Conservation (phyloP, 2,329 filamentous ascomycete species). For the Clonostachys solani region DNA sequence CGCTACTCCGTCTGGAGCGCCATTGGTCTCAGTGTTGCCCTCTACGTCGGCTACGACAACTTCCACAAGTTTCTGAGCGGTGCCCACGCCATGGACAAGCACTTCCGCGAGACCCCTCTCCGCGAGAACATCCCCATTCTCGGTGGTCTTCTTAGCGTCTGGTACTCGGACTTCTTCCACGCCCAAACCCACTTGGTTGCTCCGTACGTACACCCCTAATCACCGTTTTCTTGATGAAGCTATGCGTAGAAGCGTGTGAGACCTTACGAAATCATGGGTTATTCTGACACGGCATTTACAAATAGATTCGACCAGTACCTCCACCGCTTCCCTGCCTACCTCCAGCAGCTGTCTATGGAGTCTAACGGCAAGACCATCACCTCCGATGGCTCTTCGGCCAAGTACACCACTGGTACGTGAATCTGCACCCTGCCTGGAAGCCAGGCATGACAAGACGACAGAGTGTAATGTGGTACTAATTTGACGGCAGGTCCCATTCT, state of each 20-base stretch:
- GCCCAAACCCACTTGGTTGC: slow-evolving; percentile 96
- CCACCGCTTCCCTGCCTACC: slow-evolving; percentile 97
- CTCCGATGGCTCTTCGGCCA: slow-evolving; percentile 81
- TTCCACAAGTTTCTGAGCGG: slow-evolving; percentile 94
- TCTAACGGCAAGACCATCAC: slow-evolving; percentile 98
- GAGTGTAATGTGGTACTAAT: not conserved
- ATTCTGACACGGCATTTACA: slow-evolving; percentile 4
- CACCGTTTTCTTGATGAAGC: not conserved
- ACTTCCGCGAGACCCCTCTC: slow-evolving; percentile 88
- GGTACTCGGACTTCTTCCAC: slow-evolving; percentile 99
- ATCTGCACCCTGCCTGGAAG: no score
- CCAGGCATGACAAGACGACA: not conserved
- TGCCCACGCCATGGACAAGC: slow-evolving; percentile 96
- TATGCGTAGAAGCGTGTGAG: not conserved
- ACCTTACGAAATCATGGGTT: not conserved
- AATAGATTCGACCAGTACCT: slow-evolving; percentile 94
- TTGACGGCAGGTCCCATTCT: slow-evolving; percentile 64
- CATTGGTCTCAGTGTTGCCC: slow-evolving; percentile 88
- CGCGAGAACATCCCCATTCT: slow-evolving; percentile 94
- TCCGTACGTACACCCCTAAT: slow-evolving; percentile 56
- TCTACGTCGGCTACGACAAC: slow-evolving; percentile 97
- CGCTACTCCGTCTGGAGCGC: slow-evolving; percentile 99
- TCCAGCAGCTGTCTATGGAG: slow-evolving; percentile 99
- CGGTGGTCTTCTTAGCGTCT: slow-evolving; percentile 90
- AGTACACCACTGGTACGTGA: slow-evolving; percentile 78